phyloP scores from a whole-genome alignment of 2,329 filamentous ascomycete species.

The Sporothrix variecibatus region DNA sequence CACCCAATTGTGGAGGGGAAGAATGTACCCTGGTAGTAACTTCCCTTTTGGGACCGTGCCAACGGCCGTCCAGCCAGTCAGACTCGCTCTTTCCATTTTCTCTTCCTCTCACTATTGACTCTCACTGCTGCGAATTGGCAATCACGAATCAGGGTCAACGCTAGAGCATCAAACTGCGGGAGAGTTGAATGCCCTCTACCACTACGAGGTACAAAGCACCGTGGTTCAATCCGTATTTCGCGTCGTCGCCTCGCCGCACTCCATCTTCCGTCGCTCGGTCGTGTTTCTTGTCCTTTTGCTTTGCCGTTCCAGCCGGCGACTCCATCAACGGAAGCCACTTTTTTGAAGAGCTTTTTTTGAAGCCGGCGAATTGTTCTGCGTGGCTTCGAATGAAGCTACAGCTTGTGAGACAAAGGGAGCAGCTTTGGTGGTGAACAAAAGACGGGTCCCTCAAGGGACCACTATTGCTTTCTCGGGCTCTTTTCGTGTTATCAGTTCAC shows the following conservation, averaged over 20 bases:
- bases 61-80: neutral
- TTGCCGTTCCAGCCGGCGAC: neutral
- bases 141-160: slow-evolving; percentile 3
- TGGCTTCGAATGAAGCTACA: neutral
- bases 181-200: too few relatives aligned
- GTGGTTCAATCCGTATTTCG: neutral
- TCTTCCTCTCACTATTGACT: neutral
- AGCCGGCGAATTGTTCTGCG: neutral
- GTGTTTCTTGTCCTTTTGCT: neutral
- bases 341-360: too few relatives aligned
- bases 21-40: neutral
- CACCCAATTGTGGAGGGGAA: neutral
- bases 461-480: neutral
- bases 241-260: neutral
- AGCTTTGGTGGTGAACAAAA: neutral
- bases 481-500: neutral
- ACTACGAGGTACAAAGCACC: neutral
- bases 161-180: neutral
- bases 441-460: neutral
- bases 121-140: neutral
- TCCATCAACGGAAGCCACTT: neutral
- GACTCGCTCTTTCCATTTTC: neutral
- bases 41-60: neutral
- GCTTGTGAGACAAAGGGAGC: neutral
- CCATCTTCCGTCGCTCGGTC: neutral